These are phyloP conservation scores for Ceratocystis colombiana DNA, from an alignment of 2,329 filamentous ascomycete species.

Conservation along the genomic window DNA sequence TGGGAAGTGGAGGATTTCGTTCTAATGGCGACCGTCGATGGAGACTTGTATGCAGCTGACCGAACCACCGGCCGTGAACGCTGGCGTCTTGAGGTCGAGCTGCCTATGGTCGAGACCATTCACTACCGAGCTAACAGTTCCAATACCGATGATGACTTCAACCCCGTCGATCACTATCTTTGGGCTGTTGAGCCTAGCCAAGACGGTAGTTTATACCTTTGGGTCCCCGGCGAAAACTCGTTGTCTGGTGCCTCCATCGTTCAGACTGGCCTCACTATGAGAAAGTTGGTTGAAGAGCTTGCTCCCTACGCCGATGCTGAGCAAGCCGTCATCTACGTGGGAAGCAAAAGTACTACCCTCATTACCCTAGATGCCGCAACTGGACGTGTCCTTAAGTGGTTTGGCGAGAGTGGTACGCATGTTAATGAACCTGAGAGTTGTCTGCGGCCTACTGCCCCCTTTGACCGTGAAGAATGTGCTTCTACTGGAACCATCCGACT, in stretches of 20 bases:
- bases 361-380: slow-evolving; percentile 82
- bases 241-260: slow-evolving; percentile 40
- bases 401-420: slow-evolving; percentile 62
- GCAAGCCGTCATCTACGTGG: slow-evolving; percentile 75
- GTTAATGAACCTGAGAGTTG: slow-evolving; percentile 66
- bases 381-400: slow-evolving; percentile 72
- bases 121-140: slow-evolving; percentile 66
- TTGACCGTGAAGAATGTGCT: slow-evolving; percentile 66
- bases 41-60: slow-evolving; percentile 85
- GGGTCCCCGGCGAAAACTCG: slow-evolving; percentile 51
- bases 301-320: slow-evolving; percentile 66
- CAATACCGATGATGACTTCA: slow-evolving; percentile 47
- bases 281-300: slow-evolving; percentile 74
- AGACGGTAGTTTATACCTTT: slow-evolving; percentile 79
- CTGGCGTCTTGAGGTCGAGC: slow-evolving; percentile 76
- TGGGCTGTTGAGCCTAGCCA: slow-evolving; percentile 92
- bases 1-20: slow-evolving; percentile 99
- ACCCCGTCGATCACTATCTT: slow-evolving; percentile 70
- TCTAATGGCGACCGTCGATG: slow-evolving; percentile 99
- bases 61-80: slow-evolving; percentile 71
- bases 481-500: slow-evolving; percentile 71
- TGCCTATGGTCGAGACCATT: slow-evolving; percentile 81
- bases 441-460: slow-evolving; percentile 54
- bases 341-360: slow-evolving; percentile 80
- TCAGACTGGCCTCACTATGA: slow-evolving; percentile 64